Percentiles rank a stretch among this genome's conserved stretches.
phyloP scores from a whole-genome alignment of 176 grass and related monocot species.

The Typha latifolia region DNA sequence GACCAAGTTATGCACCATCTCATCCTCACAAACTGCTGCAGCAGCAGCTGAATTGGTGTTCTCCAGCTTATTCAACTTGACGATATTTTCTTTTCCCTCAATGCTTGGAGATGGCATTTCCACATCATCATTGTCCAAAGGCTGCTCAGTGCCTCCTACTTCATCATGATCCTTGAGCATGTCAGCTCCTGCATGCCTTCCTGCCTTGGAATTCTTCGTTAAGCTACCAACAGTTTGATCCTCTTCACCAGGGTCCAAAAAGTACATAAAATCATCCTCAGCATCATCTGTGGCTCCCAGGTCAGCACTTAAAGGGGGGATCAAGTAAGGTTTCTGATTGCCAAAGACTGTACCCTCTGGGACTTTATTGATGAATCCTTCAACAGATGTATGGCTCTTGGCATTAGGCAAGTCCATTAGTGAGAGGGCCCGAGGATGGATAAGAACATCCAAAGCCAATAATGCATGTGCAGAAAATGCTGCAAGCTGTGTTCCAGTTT shows the following conservation, averaged over 20 bases:
- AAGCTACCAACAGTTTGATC: neutral
- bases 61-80: too few relatives aligned
- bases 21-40: too few relatives aligned
- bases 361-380: conserved; percentile 10
- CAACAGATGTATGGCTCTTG: conserved; percentile 6
- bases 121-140: conserved; percentile 17
- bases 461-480: conserved; percentile 55
- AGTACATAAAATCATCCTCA: conserved; percentile 10
- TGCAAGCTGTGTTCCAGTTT: conserved; percentile 47
- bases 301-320: conserved; percentile 10
- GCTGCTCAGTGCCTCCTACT: too few relatives aligned
- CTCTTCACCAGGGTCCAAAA: too few relatives aligned
- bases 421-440: too few relatives aligned
- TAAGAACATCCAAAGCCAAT: conserved; percentile 74
- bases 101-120: conserved; percentile 22
- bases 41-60: too few relatives aligned
- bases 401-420: too few relatives aligned
- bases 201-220: conserved; percentile 9
- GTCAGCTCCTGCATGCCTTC: conserved; percentile 4
- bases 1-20: neutral
- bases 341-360: conserved; percentile 18
- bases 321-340: neutral
- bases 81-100: conserved; percentile 23
- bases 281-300: conserved; percentile 19
- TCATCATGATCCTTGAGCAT: conserved; percentile 4